Base-by-base conservation (phyloP, 352 stramenopile species). In the Phytophthora cajani region DNA sequence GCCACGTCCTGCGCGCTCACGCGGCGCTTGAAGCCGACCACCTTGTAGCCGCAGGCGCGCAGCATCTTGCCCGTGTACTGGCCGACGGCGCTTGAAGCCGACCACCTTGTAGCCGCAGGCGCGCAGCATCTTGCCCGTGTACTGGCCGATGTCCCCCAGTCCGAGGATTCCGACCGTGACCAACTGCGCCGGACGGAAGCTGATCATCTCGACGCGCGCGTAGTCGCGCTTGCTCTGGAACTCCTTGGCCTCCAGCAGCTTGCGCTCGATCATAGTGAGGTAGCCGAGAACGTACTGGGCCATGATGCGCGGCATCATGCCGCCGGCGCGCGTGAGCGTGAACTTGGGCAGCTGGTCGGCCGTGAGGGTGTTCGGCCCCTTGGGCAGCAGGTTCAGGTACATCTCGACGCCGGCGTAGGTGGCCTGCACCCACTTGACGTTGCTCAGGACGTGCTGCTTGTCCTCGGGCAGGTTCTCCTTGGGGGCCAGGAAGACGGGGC, bases 1-100 rank as follows among this genome's bases (percentile, higher is more conserved):
- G 69, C 74, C 5, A 59, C n/a, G 3, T 61, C 60, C 11, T 61
- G 12, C 1, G 47, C 50, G 21, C 62, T 72, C 53, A 81, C 67
- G 38, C 71, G 72, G n/a, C 80, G 78, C 67, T 90, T 90, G 62
- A 88, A 88, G 10, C 82, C 82, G 25, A 88, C 12, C 11, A 90
- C 80, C 0, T 78, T 74, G 62, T 87, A 90, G 38, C 80, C 82
- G 2, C 71, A 79, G 17, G 36, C 69, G 11, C 72, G 81, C 53
- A 84, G 65, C 62, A 84, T 66, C 17, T 77, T 77, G 30, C 78
- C 80, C 5, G 83, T 82, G 60, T 76, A 80, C 60, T 83, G 74
- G 27, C 80, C 80, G 47, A 88, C n/a, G n/a, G n/a, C n/a, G n/a
- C n/a, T n/a, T n/a, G n/a, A n/a, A n/a, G n/a, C n/a, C n/a, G n/a